Evolutionary conservation across 2,329 filamentous ascomycete species (phyloP), one percentile per base, ranked within the genome.

Genomic region (Fusarium begoniae): DNA sequence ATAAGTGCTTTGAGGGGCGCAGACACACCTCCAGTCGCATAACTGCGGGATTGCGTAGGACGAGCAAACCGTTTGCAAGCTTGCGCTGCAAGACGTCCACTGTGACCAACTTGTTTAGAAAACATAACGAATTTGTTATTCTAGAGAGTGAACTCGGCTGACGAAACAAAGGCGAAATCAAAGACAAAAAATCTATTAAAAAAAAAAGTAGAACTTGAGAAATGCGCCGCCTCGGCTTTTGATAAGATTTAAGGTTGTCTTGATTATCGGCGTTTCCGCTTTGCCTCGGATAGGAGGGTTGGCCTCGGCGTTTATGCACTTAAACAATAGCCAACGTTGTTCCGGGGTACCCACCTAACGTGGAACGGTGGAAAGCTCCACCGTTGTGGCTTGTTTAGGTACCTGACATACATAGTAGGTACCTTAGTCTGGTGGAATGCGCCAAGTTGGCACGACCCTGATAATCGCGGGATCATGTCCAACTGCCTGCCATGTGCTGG

Each of bases 11-110:
- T 37, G 13, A 30, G 38, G 37, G 51, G 45, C 17, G 30, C 50
- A 60, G 53, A 75, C 77, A 74, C 57, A 80, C 79, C 76, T 65
- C 75, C 75, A 44, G 77, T 62, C 32, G 75, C 74, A 69, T 81
- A 81, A 63, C 73, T 63, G 59, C 79, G 79, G 63, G 64, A 66
- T 54, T 75, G 75, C 22, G 53, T 63, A 30, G 54, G 26, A n/a
- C 61, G 69, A 65, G 60, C 63, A 58, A 76, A 63, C 40, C 73
- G 73, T 64, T 72, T 65, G n/a, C 69, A 70, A 13, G 69, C 63
- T 64, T 79, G 79, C 64, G 74, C 73, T 26, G 78, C 57, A 43
- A 75, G 74, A 37, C 77, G 78, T 55, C 73, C 73, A 35, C 65
- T 70, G 55, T 73, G 80, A 66, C 73, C 66, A 63, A 79, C 56